These are phyloP conservation scores for Chrysopogon serrulatus DNA, from an alignment of 176 grass and related monocot genomes.

Conservation along the genomic window DNA sequence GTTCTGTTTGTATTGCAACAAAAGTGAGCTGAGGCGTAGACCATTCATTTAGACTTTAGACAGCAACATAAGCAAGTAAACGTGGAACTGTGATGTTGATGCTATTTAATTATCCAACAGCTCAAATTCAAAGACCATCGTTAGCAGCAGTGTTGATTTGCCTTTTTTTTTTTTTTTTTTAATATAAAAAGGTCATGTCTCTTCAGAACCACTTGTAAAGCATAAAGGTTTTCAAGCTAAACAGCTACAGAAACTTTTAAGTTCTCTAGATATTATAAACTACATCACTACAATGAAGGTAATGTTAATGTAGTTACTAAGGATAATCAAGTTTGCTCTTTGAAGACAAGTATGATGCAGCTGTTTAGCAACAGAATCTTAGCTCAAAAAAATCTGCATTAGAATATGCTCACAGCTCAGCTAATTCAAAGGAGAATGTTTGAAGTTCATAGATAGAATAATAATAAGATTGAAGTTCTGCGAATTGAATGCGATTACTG, in stretches of 20 bases:
- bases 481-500: neutral
- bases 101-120: neutral
- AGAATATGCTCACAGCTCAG: neutral
- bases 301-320: neutral
- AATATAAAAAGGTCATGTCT: neutral
- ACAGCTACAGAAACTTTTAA: neutral
- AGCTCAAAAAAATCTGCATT: neutral
- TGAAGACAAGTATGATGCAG: neutral
- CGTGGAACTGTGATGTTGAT: neutral
- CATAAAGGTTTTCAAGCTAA: neutral
- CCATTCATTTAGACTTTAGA: neutral
- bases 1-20: neutral
- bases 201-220: neutral
- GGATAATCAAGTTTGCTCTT: neutral
- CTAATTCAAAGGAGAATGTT: neutral
- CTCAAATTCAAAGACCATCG: neutral
- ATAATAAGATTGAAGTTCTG: neutral
- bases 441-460: neutral
- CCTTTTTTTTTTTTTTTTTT: neutral
- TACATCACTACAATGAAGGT: neutral
- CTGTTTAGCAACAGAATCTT: neutral
- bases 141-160: neutral
- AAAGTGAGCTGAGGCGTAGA: neutral
- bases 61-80: neutral
- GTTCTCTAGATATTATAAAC: conserved; percentile 4